Percentiles rank a stretch among this genome's conserved stretches.
These are phyloP conservation scores for Lophium mytilinum DNA, from an alignment of 495 filamentous ascomycete genomes.

Conservation along the genomic window DNA sequence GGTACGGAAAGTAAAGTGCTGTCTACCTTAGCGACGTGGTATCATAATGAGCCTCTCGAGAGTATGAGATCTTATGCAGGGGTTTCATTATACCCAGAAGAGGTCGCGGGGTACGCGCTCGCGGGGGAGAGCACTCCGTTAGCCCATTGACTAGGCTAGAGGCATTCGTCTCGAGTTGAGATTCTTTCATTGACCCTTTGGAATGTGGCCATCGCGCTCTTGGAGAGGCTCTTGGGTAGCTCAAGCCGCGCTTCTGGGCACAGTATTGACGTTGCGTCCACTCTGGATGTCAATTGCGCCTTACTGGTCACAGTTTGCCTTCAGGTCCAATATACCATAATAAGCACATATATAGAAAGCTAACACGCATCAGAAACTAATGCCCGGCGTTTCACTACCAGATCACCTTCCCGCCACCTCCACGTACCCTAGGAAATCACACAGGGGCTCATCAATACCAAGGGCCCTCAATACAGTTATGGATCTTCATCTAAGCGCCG, in stretches of 20 bases:
- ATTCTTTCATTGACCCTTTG: conserved; percentile 18
- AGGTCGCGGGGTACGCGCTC: conserved; percentile 23
- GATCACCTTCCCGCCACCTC: neutral
- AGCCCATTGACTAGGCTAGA: neutral
- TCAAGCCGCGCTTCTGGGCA: too few relatives aligned
- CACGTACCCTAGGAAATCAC: neutral
- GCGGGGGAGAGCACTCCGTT: conserved; percentile 9
- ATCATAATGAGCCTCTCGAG: too few relatives aligned
- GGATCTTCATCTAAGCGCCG: conserved; percentile 2
- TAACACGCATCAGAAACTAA: neutral
- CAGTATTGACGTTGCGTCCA: too few relatives aligned
- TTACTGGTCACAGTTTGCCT: conserved; percentile 11
- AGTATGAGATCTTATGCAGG: too few relatives aligned
- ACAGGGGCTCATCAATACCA: neutral
- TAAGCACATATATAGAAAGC: neutral
- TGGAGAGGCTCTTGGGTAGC: too few relatives aligned
- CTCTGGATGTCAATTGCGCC: neutral
- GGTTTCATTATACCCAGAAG: conserved; percentile 4
- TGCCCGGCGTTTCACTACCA: neutral
- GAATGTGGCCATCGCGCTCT: too few relatives aligned
- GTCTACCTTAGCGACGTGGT: too few relatives aligned
- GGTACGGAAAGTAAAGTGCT: neutral
- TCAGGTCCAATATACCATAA: neutral
- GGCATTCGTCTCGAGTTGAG: conserved; percentile 18
- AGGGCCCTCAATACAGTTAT: neutral